Evolutionary conservation across 1,284 basidiomycete species (phyloP).

Genomic region (Chondrostereum purpureum): DNA sequence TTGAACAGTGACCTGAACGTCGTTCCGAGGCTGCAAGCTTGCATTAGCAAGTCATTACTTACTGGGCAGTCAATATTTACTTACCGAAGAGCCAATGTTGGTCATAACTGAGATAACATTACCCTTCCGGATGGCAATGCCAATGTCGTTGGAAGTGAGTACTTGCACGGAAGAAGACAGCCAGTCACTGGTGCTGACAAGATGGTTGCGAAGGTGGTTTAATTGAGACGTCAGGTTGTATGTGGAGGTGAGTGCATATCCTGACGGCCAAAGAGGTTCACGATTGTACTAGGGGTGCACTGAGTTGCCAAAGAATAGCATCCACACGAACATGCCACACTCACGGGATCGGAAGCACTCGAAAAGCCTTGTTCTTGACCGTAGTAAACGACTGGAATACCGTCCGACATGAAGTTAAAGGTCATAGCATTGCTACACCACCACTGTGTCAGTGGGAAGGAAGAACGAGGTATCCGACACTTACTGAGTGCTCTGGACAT

Average conservation of each 20-base stretch:
- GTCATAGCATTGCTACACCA: conserved; percentile 57
- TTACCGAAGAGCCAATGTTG: conserved; percentile 70
- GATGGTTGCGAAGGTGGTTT: conserved; percentile 66
- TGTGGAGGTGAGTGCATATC: conserved; percentile 54
- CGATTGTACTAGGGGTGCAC: conserved; percentile 52
- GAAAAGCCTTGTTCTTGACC: conserved; percentile 69
- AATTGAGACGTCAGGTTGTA: conserved; percentile 59
- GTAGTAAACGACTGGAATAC: conserved; percentile 77
- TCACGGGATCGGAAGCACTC: conserved; percentile 56
- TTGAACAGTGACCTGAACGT: conserved; percentile 43
- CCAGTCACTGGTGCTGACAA: conserved; percentile 60
- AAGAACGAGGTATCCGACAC: conserved; percentile 22
- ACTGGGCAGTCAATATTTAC: conserved; percentile 16
- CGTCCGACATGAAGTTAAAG: conserved; percentile 60
- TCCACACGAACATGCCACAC: not conserved
- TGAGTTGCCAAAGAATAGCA: not conserved
- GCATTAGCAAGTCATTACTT: not conserved
- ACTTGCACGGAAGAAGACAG: conserved; percentile 49
- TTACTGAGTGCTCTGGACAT: conserved; percentile 54
- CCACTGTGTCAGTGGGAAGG: conserved; percentile 7
- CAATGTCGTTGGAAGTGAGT: conserved; percentile 47
- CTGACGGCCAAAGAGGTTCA: conserved; percentile 70
- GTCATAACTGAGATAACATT: conserved; percentile 65
- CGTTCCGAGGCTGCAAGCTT: conserved; percentile 41
- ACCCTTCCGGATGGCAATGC: conserved; percentile 70